Base-by-base conservation (phyloP, 768 basidiomycete species). In the Termitomyces sp. region DNA sequence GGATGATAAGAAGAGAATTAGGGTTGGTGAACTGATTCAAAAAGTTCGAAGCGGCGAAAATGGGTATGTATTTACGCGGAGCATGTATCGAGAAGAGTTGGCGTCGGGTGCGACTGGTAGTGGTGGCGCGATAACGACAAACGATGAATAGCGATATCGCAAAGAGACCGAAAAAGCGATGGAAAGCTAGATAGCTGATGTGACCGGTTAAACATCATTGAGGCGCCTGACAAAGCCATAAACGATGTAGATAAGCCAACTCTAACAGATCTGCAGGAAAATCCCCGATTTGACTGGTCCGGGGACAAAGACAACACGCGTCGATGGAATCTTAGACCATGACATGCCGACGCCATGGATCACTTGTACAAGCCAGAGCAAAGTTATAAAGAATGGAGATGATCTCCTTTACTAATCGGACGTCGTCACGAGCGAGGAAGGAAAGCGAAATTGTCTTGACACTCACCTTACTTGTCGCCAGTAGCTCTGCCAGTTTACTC, bases 1-100 rank as follows among this genome's bases (percentile, higher is more conserved):
- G 60, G 77, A 86, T 61, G 76, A 79, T n/a, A 71, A 75, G 59
- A 85, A 88, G 61, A 75, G 88, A 61, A 66, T 70, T 27, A 85
- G 81, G 79, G 76, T 90, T 41, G 73, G 76, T 33, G 69, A 66
- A n/a, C 61, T 79, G 54, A 81, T 89, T 34, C 58, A 63, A 53
- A 78, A 75, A 54, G 86, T 83, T 42, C 80, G 88, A 54, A 60
- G 65, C 33, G 74, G 70, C 20, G 66, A 69, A 20, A 71, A 71
- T 24, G 73, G 65, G 0, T 78, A 72, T 59, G 69, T 78, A 27
- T 89, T 87, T 67, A 85, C 85, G 20, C 77, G 84, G 52, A 75
- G 80, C 51, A 75, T 78, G 69, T 89, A 89, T 63, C 76, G 81
- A 70, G 70, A 71, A 69, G 59, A 36, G 18, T n/a, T 52, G 27